phyloP scores from a whole-genome alignment of 1,139 yeast genomes.

The Neolecta irregularis region DNA sequence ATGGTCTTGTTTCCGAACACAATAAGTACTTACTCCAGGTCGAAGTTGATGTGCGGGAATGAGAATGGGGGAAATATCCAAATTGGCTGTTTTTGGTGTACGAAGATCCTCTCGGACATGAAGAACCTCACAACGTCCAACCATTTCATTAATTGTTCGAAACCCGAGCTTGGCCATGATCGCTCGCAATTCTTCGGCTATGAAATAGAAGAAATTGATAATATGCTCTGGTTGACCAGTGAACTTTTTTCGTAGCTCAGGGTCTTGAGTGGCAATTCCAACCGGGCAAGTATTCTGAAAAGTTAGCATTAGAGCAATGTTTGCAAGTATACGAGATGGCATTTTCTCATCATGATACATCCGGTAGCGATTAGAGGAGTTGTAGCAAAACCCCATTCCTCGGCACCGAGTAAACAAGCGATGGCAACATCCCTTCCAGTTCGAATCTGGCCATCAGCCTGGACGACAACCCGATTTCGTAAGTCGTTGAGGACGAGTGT shows the following conservation, averaged over 20 bases:
- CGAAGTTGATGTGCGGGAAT: slow-evolving; percentile 94
- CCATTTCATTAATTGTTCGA: slow-evolving; percentile 94
- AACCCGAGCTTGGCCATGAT: slow-evolving; percentile 92
- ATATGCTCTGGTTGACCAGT: slow-evolving; percentile 97
- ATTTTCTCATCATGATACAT: slow-evolving; percentile 88
- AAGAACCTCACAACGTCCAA: slow-evolving; percentile 87
- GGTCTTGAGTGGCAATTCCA: slow-evolving; percentile 98
- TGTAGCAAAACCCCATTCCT: slow-evolving; percentile 96
- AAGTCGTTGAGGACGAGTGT: slow-evolving; percentile 88
- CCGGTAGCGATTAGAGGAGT: slow-evolving; percentile 96
- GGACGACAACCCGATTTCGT: slow-evolving; percentile 87
- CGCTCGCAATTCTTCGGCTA: slow-evolving; percentile 79
- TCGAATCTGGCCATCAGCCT: slow-evolving; percentile 93
- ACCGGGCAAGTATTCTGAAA: slow-evolving; percentile 96
- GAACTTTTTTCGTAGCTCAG: slow-evolving; percentile 79
- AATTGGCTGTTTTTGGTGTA: slow-evolving; percentile 77
- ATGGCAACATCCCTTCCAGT: slow-evolving; percentile 94
- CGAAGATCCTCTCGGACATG: slow-evolving; percentile 71
- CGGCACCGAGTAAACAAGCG: slow-evolving; percentile 93
- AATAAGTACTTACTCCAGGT: slow-evolving; percentile 94
- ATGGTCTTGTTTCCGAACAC: slow-evolving; percentile 89
- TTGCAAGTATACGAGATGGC: too few species aligned
- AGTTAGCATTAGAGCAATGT: too few species aligned
- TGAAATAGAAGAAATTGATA: slow-evolving; percentile 88
- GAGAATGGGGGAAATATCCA: slow-evolving; percentile 80